Evolutionary conservation across 192 early-diverging fungal genomes (phyloP), one percentile per base, ranked within the genome.

Genomic region (Coemansia erecta): DNA sequence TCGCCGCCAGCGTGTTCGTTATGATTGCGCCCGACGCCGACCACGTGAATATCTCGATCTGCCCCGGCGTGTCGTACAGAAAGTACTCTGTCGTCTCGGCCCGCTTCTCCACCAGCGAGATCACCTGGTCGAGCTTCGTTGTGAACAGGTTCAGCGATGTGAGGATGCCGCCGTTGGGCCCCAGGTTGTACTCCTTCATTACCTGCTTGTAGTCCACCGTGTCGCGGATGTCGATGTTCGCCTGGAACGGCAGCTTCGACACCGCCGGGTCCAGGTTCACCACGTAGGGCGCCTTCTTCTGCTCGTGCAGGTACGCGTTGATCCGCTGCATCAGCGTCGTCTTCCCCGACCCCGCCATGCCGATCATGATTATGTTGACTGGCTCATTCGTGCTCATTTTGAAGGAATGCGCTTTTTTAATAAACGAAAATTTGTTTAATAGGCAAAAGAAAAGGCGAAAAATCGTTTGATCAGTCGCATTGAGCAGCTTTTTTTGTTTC

Each of bases 21-120:
- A 98, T 97, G 60, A 98, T 97, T 31, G 90, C 80, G 12, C 96
- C 96, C 18, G 90, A 92, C 8, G 96, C 96, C 42, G 93, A 95
- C 96, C 96, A 98, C 15, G 96, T 98, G 69, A 98, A 98, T 58
- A 97, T 95, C 78, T 98, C 96, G 64, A 98, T 98, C 73, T 98
- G 96, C 13, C 96, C 96, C 37, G 96, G 96, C 13, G 96, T 98
- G 71, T 98, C 96, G 42, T 93, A 81, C 51, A 82, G 23, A 60
- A 82, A 80, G 56, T 82, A 80, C 86, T 92, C 86, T n/a, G 90
- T 63, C 9, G 77, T 61, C 1, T 73, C 55, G 1, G 89, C 82
- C 18, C 94, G 84, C 75, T 95, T 97, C 3, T 86, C 85, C 8
- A 98, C 72, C 23, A 97, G 83, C 12, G 82, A 81, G 56, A 98